Percentiles rank a stretch among this genome's conserved stretches.
Conservation (phyloP, 179 eudicot species). For the Beta macrorhiza region DNA sequence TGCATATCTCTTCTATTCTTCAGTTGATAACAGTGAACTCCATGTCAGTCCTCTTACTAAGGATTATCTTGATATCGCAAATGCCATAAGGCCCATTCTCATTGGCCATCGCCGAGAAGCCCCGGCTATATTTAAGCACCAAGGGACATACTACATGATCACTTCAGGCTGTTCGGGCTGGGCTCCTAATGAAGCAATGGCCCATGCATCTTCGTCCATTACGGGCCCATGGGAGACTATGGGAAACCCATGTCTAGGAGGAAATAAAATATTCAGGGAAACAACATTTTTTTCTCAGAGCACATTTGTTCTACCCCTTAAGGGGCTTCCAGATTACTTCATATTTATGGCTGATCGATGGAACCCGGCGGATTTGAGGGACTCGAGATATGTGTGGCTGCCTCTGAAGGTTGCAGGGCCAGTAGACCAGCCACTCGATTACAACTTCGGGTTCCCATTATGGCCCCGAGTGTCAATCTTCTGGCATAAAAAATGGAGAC, state of each 20-base stretch:
- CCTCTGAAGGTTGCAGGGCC: constrained; percentile 74
- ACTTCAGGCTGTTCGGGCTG: constrained; percentile 94
- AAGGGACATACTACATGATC: constrained; percentile 88
- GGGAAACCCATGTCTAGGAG: constrained; percentile 91
- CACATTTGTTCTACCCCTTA: constrained; percentile 79
- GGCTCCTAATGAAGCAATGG: constrained; percentile 93
- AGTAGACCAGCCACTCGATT: constrained; percentile 71
- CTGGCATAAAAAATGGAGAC: constrained; percentile 93
- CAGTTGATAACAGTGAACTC: constrained; percentile 85
- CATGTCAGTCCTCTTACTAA: constrained; percentile 77
- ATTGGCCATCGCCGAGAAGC: constrained; percentile 84
- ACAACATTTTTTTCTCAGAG: constrained; percentile 89
- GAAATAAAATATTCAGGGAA: constrained; percentile 56
- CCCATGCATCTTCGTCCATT: constrained; percentile 75
- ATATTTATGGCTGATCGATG: constrained; percentile 94
- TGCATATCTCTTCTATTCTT: constrained; percentile 85
- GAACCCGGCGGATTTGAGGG: constrained; percentile 90
- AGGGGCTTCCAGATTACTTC: constrained; percentile 59
- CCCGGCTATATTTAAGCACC: constrained; percentile 80
- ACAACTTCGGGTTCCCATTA: constrained; percentile 79
- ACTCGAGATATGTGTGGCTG: constrained; percentile 91
- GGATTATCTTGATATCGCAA: constrained; percentile 72
- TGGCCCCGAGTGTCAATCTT: constrained; percentile 90
- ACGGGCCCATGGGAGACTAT: constrained; percentile 89
- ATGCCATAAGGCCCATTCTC: constrained; percentile 58